Base-by-base conservation (phyloP, 768 basidiomycete species). In the Russula ochroleuca region DNA sequence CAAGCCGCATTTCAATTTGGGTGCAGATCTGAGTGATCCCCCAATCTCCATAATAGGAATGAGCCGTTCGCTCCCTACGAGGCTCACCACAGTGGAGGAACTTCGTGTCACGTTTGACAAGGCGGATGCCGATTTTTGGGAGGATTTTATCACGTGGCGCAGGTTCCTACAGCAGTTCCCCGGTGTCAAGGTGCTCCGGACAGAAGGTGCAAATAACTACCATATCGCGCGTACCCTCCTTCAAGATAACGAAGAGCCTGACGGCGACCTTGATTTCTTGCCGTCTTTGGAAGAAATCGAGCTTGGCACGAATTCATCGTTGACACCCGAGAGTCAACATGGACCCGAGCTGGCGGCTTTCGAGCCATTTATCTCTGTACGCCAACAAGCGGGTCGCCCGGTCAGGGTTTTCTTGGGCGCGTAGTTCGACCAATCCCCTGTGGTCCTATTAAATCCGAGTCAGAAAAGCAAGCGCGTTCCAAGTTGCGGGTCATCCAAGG, bases 241-340 rank as follows among this genome's bases (percentile, higher is more conserved):
- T 10, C 41, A 10, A 21, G 23, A 57, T 15, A 19, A n/a, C 17
- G 28, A 4, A 31, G 28, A 28, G 25, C 35, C 35, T 10, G 35
- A 35, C 7, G n/a, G n/a, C n/a, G 35, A 35, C 28, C 28, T 35
- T 7, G 6, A 2, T 10, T 35, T 35, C 28, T 19, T 62, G 0
- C 61, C 61, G 2, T 17, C 19, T 9, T 43, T 63, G 23, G 35
- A 53, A 47, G 23, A 38, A 23, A 35, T 63, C 14, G 51, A 59
- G 49, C 19, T 35, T 35, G 7, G 35, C 35, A 28, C 3, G 7
- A 1, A 6, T 1, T 10, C 8, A 35, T 8, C 5, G 28, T 35
- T 35, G 6, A 10, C 2, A 2, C 28, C 28, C 35, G 8, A 35
- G 35, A 35, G 35, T 10, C 35, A 10, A 35, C 6, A 6, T 35